phyloP scores from a whole-genome alignment of 768 basidiomycete genomes.

The Hygrophorus pudorinus region DNA sequence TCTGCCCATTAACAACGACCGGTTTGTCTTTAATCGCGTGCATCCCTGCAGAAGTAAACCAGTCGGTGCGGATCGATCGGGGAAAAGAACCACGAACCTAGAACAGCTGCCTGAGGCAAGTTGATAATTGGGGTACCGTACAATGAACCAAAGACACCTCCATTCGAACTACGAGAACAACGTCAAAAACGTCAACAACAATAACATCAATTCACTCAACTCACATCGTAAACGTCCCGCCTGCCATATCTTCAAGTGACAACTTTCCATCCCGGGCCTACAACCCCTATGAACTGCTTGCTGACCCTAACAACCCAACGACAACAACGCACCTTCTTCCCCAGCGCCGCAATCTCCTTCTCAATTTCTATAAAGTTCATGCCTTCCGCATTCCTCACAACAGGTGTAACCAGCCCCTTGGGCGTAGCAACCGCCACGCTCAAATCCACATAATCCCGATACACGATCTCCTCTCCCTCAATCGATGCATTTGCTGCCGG shows the following conservation, averaged over 20 bases:
- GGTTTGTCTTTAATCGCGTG: conserved; percentile 89
- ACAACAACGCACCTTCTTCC: conserved; percentile 78
- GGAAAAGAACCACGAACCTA: conserved; percentile 41
- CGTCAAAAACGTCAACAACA: conserved; percentile 5
- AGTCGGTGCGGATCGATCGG: neutral
- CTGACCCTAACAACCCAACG: no score
- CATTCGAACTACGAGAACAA: conserved; percentile 67
- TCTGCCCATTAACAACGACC: conserved; percentile 88
- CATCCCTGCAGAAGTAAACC: conserved; percentile 48
- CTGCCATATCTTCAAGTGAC: conserved; percentile 96
- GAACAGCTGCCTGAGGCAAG: conserved; percentile 87
- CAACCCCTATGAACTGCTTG: conserved; percentile 4
- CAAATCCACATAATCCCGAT: conserved; percentile 86
- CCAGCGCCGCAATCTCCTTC: conserved; percentile 81
- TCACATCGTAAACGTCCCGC: conserved; percentile 97
- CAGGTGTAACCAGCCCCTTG: conserved; percentile 94
- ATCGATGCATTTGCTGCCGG: conserved; percentile 92
- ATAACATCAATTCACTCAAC: conserved; percentile 17
- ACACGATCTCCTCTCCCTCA: conserved; percentile 90
- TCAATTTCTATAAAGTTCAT: conserved; percentile 89
- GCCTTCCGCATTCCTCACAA: conserved; percentile 81
- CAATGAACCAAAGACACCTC: conserved; percentile 95
- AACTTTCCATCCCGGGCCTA: conserved; percentile 88
- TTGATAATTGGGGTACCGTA: conserved; percentile 99
- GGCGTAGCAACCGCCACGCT: conserved; percentile 96